Conservation (phyloP, 768 basidiomycete genomes). For the Vararia minispora region DNA sequence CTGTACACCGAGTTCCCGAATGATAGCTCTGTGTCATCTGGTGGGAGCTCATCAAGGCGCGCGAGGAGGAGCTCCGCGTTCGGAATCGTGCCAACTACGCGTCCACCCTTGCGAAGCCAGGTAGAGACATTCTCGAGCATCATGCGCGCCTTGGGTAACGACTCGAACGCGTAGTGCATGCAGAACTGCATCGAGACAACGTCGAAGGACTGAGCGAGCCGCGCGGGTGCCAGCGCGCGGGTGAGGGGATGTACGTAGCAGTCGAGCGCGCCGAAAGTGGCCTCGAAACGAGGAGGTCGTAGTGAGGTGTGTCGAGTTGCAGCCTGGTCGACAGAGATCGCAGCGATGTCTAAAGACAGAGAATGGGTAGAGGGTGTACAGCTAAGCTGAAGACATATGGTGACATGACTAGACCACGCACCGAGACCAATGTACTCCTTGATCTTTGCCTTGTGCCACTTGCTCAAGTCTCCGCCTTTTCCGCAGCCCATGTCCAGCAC, state of each 20-base stretch:
- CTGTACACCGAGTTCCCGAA: constrained; percentile 91
- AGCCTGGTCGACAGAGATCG: constrained; percentile 85
- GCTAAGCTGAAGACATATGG: neutral
- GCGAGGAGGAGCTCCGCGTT: constrained; percentile 78
- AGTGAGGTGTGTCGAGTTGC: constrained; percentile 47
- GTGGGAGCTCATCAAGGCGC: constrained; percentile 59
- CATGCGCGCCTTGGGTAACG: constrained; percentile 69
- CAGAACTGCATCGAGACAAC: constrained; percentile 99
- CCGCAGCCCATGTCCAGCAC: constrained; percentile 97
- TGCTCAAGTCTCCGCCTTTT: constrained; percentile 95
- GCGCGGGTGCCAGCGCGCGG: constrained; percentile 51
- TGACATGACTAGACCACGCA: constrained; percentile 25
- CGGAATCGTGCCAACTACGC: constrained; percentile 97
- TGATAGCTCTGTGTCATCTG: constrained; percentile 53
- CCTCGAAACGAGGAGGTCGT: constrained; percentile 51
- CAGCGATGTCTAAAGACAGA: constrained; percentile 63
- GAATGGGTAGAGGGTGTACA: constrained; percentile 4
- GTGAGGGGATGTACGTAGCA: constrained; percentile 73
- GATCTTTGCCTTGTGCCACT: constrained; percentile 86
- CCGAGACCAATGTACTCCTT: constrained; percentile 75
- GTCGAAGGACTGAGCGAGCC: constrained; percentile 67
- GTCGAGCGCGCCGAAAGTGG: constrained; percentile 77
- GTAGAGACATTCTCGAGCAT: constrained; percentile 88
- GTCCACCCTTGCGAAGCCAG: constrained; percentile 72
- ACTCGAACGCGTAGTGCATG: constrained; percentile 99